A percentile compares a stretch with the other conserved stretches of the same genome.
Conservation (phyloP, 108 stramenopile species). For the Mediolabrus comicus region DNA sequence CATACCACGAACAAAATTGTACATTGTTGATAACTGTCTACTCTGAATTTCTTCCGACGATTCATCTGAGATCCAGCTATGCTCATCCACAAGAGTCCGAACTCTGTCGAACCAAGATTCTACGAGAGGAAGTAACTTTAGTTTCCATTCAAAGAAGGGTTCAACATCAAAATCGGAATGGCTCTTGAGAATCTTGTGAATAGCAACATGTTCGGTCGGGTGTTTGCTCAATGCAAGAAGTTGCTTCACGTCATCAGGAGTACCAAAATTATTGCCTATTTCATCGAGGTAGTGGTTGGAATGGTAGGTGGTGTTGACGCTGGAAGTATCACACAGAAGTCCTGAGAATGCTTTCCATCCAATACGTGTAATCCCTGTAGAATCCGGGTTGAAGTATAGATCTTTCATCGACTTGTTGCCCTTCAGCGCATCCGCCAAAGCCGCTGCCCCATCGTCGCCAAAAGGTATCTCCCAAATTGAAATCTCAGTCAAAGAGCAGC, state of each 20-base stretch:
- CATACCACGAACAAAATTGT: background rate
- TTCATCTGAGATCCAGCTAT: background rate
- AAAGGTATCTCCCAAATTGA: background rate
- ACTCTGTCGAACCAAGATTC: background rate
- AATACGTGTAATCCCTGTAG: background rate
- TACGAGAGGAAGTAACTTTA: background rate
- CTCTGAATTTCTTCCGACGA: background rate
- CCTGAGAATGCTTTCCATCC: constrained; percentile 2
- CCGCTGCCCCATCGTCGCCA: background rate
- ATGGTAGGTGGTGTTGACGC: constrained; percentile 13
- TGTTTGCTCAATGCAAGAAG: background rate
- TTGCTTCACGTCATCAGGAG: no score
- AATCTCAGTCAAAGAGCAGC: background rate
- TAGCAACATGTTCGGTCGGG: no score
- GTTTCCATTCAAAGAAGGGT: background rate
- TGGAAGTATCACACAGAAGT: constrained; percentile 11
- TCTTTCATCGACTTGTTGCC: background rate
- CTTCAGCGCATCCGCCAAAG: background rate
- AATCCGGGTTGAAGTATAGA: background rate
- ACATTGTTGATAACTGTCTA: background rate
- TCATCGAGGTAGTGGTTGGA: constrained; percentile 8
- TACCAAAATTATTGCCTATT: background rate
- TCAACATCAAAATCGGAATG: background rate
- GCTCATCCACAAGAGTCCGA: no score
- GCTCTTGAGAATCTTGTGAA: background rate